A percentile compares a stretch with the other conserved stretches of the same genome.
Evolutionary conservation across 1,284 basidiomycete species (phyloP).

Genomic region (Ustilago nuda): DNA sequence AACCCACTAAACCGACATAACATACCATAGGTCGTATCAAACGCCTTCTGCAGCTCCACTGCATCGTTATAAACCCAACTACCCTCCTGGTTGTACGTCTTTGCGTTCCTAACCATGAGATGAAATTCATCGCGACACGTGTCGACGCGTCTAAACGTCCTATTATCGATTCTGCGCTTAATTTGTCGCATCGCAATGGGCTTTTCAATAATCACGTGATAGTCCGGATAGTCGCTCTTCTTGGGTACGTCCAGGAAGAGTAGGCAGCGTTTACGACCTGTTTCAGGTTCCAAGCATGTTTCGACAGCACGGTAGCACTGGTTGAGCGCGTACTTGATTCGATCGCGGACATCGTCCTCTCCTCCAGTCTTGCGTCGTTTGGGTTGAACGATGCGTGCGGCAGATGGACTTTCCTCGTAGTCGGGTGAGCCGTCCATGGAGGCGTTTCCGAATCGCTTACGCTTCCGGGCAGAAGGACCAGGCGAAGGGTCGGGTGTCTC

Average conservation of each 20-base stretch:
- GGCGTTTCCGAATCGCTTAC: slow-evolving; percentile 56
- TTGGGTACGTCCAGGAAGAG: slow-evolving; percentile 70
- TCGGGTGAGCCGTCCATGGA: slow-evolving; percentile 52
- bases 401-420: slow-evolving; percentile 42
- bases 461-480: slow-evolving; percentile 58
- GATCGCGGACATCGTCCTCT: slow-evolving; percentile 66
- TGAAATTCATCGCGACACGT: slow-evolving; percentile 83
- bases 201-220: slow-evolving; percentile 74
- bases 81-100: slow-evolving; percentile 73
- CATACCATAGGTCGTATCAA: slow-evolving; percentile 61
- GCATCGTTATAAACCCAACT: slow-evolving; percentile 95
- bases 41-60: slow-evolving; percentile 63
- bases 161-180: slow-evolving; percentile 81
- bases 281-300: slow-evolving; percentile 78
- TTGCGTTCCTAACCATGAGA: slow-evolving; percentile 92
- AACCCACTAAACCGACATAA: slow-evolving; percentile 51
- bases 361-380: slow-evolving; percentile 81
- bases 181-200: slow-evolving; percentile 91
- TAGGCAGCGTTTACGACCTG: slow-evolving; percentile 59
- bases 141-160: slow-evolving; percentile 80
- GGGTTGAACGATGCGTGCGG: slow-evolving; percentile 31
- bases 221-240: slow-evolving; percentile 86
- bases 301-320: slow-evolving; percentile 84
- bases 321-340: slow-evolving; percentile 86
- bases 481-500: slow-evolving; percentile 58